A percentile compares a stretch with the other conserved stretches of the same genome.
Evolutionary conservation across 352 stramenopile genomes (phyloP).

Genomic region (Phytophthora melonis): DNA sequence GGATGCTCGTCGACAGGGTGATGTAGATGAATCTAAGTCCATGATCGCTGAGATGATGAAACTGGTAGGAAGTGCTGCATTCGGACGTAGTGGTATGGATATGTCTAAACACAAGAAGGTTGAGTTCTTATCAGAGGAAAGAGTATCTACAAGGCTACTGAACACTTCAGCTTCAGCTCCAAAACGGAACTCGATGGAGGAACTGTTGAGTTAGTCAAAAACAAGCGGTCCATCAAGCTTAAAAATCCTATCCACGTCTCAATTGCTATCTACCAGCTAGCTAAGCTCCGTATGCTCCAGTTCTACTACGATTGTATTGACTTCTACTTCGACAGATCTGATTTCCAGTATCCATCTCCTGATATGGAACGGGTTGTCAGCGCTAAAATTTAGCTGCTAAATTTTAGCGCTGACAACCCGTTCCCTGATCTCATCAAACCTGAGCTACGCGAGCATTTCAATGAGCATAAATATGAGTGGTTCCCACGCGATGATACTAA

Average conservation of each 20-base stretch:
- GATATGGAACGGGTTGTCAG: too few relatives aligned
- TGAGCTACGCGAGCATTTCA: too few relatives aligned
- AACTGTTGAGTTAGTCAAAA: constrained; percentile 8
- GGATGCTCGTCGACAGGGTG: constrained; percentile 32
- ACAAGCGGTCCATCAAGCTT: constrained; percentile 6
- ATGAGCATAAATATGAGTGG: too few relatives aligned
- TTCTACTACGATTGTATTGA: constrained; percentile 25
- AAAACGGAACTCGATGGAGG: constrained; percentile 10
- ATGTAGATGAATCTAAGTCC: constrained; percentile 31
- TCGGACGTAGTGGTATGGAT: constrained; percentile 16
- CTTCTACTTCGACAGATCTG: too few relatives aligned
- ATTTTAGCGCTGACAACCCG: too few relatives aligned
- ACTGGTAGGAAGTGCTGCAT: constrained; percentile 11
- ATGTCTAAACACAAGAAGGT: constrained; percentile 19
- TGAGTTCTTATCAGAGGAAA: constrained; percentile 9
- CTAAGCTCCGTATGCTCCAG: constrained; percentile 21
- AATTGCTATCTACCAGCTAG: constrained; percentile 14
- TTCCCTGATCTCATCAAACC: too few relatives aligned
- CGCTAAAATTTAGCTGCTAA: too few relatives aligned
- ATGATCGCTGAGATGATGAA: constrained; percentile 10
- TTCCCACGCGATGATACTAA: too few relatives aligned
- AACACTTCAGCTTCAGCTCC: constrained; percentile 10
- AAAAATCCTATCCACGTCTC: constrained; percentile 11
- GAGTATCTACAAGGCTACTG: constrained; percentile 1
- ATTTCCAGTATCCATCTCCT: too few relatives aligned